Percentiles rank a stretch among this genome's conserved stretches.
Evolutionary conservation across 2,329 filamentous ascomycete species (phyloP).

Genomic region (Ophiostoma pallidulum): DNA sequence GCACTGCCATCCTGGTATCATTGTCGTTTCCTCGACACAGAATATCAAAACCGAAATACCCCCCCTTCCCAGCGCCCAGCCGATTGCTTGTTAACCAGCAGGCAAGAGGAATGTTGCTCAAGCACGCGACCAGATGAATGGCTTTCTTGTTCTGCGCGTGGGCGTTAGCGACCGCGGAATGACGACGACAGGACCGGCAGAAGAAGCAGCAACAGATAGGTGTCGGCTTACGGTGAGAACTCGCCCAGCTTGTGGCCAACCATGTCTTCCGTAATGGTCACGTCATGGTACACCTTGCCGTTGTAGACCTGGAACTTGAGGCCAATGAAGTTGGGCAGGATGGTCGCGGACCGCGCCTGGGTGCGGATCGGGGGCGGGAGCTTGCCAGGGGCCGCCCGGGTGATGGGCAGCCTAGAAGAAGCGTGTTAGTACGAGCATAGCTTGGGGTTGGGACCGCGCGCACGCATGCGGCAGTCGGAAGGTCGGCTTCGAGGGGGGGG

Average conservation of each 20-base stretch:
- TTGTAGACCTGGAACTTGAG: conserved; percentile 87
- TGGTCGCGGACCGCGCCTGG: conserved; percentile 78
- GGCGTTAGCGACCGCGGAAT: not conserved
- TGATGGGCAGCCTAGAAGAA: conserved; percentile 49
- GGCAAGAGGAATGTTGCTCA: too few relatives aligned
- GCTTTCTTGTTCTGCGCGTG: conserved; percentile 43
- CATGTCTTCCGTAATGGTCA: conserved; percentile 88
- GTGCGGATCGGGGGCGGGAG: conserved; percentile 67
- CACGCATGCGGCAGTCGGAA: too few relatives aligned
- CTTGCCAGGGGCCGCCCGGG: conserved; percentile 49
- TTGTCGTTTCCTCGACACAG: too few relatives aligned
- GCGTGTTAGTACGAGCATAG: conserved; percentile 9
- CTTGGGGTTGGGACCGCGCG: too few relatives aligned
- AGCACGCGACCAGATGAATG: conserved; percentile 40
- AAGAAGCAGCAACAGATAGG: too few relatives aligned
- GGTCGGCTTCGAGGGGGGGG: not conserved
- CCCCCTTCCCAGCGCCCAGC: too few relatives aligned
- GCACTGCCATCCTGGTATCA: too few relatives aligned
- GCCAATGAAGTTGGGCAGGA: conserved; percentile 86
- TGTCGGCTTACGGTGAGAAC: conserved; percentile 83
- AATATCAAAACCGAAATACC: not conserved
- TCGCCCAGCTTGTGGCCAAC: conserved; percentile 92
- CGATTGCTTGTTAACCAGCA: too few relatives aligned
- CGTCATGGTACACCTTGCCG: conserved; percentile 75
- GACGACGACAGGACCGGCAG: too few relatives aligned